Conservation (phyloP, 345 rosid genomes). For the Conringia planisiliqua region DNA sequence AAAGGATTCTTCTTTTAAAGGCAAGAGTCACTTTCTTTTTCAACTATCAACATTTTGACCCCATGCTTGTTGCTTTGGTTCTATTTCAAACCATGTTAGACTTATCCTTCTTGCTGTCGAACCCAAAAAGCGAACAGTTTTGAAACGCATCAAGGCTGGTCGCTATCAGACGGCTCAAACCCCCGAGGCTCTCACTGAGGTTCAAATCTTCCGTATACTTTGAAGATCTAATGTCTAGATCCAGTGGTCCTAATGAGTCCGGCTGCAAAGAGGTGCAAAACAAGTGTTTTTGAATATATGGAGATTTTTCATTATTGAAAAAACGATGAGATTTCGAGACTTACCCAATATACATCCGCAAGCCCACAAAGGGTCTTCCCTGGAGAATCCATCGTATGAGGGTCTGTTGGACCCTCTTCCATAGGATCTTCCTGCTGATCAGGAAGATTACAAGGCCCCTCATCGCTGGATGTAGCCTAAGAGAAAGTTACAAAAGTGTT, state of each 20-base stretch:
- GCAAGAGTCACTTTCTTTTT: slow-evolving; percentile 19
- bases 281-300: background rate
- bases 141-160: slow-evolving; percentile 95
- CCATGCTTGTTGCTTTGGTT: slow-evolving; percentile 30
- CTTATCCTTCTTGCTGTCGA: slow-evolving; percentile 68
- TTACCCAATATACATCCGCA: slow-evolving; percentile 85
- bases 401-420: slow-evolving; percentile 43
- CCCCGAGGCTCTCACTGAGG: slow-evolving; percentile 73
- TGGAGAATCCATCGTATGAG: slow-evolving; percentile 37
- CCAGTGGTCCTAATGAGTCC: slow-evolving; percentile 83
- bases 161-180: slow-evolving; percentile 82
- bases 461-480: slow-evolving; percentile 45
- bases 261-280: slow-evolving; percentile 55
- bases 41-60: slow-evolving; percentile 29
- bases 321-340: background rate
- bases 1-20: slow-evolving; percentile 2
- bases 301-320: background rate
- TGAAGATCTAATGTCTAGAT: slow-evolving; percentile 59
- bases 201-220: slow-evolving; percentile 75
- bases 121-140: slow-evolving; percentile 63
- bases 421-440: slow-evolving; percentile 38
- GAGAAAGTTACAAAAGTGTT: background rate
- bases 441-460: slow-evolving; percentile 32
- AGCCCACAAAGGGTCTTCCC: slow-evolving; percentile 51
- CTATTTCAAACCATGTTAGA: slow-evolving; percentile 54